Evolutionary conservation across 1,284 basidiomycete genomes (phyloP), one percentile per base, ranked within the genome.

Genomic region (Trichosporon sp.): DNA sequence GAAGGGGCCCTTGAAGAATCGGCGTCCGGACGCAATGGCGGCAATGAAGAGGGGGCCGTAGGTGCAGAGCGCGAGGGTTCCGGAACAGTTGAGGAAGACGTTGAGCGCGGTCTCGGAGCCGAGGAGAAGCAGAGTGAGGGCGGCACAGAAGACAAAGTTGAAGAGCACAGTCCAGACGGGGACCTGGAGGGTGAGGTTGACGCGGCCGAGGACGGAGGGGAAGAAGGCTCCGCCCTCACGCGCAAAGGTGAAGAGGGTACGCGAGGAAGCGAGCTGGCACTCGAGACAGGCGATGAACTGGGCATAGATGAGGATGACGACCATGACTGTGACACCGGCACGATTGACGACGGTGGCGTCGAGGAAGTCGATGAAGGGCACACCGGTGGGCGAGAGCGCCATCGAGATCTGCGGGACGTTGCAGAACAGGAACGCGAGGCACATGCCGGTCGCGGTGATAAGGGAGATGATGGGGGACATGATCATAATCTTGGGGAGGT

Each of bases 181-280:
- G 4, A 69, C 68, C 35, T 65, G 63, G 10, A 69, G 63, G 43
- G 14, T 51, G 43, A 21, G 63, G 61, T 65, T 64, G 10, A 69
- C 63, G 5, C 35, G 19, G 12, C 68, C 68, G 46, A 69, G 63
- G 48, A 64, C 35, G 46, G 10, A 10, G 19, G 68, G 68, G 31
- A 54, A 37, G 63, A 69, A 69, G 8, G 68, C 68, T 35, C 68
- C 68, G 37, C 68, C 68, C 63, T 69, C 68, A 2, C 68, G 68
- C 12, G 68, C 68, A n/a, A 69, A 69, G 4, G 63, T 65, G 48
- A 69, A 69, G 32, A 69, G 32, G 2, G 63, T 40, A 10, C 68
- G 67, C 14, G 59, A 64, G 4, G 59, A 63, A 31, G 67, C 59
- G 7, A 68, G 38, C 56, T 68, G 67, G 67, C 67, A 68, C 38